Base-by-base conservation (phyloP, 768 basidiomycete genomes). In the Candolleomyces efflorescens region DNA sequence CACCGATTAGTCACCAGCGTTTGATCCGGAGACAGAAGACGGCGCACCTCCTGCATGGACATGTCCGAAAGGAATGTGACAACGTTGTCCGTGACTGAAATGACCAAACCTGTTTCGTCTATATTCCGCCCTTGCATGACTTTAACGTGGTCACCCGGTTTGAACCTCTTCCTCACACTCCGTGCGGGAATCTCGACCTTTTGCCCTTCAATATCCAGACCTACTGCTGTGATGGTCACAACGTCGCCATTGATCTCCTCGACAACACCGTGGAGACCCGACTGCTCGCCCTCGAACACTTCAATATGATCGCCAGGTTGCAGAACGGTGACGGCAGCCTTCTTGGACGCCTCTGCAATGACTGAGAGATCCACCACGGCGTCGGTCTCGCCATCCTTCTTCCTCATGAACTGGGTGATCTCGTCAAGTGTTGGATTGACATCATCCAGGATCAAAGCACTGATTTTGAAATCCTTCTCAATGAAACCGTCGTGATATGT, bases 291-390 rank as follows among this genome's bases (percentile, higher is more conserved):
- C 69, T 98, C 94, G 65, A 94, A 94, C 13, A 98, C 93, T 69
- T 99, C 97, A 47, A 99, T 86, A 63, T 94, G 92, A 73, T 99
- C 97, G 49, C 97, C 97, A 0, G 97, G 97, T 68, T 97, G 94
- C n/a, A 99, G 77, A 6, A 94, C 92, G 11, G 90, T 84, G 36
- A 94, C 89, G n/a, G 94, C 92, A 5, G 92, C 87, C 67, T 92
- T 94, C 47, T 88, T 79, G 1, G 95, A 91, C 2, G 93, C 92
- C 69, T 96, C 95, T 0, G 94, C 94, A 58, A 98, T 94, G 52
- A 91, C 83, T 13, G 90, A 90, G 45, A 98, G 77, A 69, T 98
- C 93, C 48, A 97, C 86, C n/a, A 82, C 76, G 32, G 78, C 76
- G 54, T 88, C 87, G 45, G 85, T 84, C 13, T 79, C 81, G 26